A percentile compares a stretch with the other conserved stretches of the same genome.
phyloP scores from a whole-genome alignment of 2,329 filamentous ascomycete species.

The Penicillium sclerotiorum region DNA sequence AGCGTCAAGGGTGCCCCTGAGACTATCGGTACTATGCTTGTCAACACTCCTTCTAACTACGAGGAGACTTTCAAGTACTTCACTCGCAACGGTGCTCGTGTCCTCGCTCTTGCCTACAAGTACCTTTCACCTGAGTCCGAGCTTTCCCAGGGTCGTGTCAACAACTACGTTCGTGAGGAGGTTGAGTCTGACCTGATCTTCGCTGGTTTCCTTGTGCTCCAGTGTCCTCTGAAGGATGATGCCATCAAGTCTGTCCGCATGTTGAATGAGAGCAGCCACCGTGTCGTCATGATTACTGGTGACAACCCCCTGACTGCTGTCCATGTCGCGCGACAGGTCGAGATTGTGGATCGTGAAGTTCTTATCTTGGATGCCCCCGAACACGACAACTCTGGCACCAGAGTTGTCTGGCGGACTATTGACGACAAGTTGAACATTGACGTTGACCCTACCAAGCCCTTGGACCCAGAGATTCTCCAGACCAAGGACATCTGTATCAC shows the following conservation, averaged over 20 bases:
- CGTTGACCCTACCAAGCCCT: constrained; percentile 78
- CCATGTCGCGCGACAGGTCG: constrained; percentile 91
- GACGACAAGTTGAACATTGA: constrained; percentile 86
- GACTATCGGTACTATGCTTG: constrained; percentile 92
- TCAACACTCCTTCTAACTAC: constrained; percentile 79
- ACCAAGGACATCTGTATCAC: constrained; percentile 94
- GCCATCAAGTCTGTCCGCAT: constrained; percentile 92
- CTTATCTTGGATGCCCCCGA: constrained; percentile 95
- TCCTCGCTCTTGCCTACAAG: constrained; percentile 92
- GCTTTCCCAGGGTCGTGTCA: constrained; percentile 80
- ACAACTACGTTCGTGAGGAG: constrained; percentile 90
- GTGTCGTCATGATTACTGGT: constrained; percentile 98
- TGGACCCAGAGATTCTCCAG: constrained; percentile 78
- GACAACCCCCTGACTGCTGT: constrained; percentile 97
- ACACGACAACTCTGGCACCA: constrained; percentile 76
- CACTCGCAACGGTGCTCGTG: constrained; percentile 90
- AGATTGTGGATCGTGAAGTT: constrained; percentile 95
- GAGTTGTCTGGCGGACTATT: constrained; percentile 90
- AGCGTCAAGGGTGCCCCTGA: constrained; percentile 97
- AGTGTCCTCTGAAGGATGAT: constrained; percentile 95
- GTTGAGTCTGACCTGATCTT: constrained; percentile 84
- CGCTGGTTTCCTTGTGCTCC: constrained; percentile 92
- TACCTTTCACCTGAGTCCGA: constrained; percentile 81
- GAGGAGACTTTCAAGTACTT: constrained; percentile 99
- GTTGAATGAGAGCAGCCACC: constrained; percentile 98